Evolutionary conservation across 305 asterid genomes (phyloP).

Genomic region (Ruellia speciosa): DNA sequence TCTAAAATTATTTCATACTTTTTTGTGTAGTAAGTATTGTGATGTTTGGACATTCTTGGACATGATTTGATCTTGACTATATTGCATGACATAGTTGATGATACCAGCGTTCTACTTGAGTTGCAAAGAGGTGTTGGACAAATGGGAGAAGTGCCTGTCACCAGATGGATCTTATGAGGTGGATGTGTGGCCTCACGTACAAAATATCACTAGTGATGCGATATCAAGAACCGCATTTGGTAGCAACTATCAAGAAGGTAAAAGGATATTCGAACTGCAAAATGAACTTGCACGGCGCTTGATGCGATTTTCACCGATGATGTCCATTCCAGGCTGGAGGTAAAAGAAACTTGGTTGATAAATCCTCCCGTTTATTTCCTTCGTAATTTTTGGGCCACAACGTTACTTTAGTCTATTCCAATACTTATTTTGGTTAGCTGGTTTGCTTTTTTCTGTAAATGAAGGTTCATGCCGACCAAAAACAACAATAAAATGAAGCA

Average conservation of each 20-base stretch:
- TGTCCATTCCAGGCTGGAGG: constrained; percentile 29
- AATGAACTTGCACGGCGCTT: constrained; percentile 15
- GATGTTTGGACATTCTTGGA: too few relatives aligned
- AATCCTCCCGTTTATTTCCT: too few relatives aligned
- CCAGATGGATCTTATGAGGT: constrained; percentile 18
- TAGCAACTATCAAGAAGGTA: constrained; percentile 27
- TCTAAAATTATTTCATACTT: too few relatives aligned
- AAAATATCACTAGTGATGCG: constrained; percentile 16
- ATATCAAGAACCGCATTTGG: constrained; percentile 27
- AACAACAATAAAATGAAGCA: constrained; percentile 25
- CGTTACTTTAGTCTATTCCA: neutral
- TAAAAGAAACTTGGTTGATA: too few relatives aligned
- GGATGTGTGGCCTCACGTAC: constrained; percentile 22
- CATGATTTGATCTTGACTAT: too few relatives aligned
- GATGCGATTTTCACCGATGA: neutral
- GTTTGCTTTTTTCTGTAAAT: too few relatives aligned
- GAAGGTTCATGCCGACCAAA: constrained; percentile 34
- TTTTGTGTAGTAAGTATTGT: too few relatives aligned
- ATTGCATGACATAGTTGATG: constrained; percentile 25
- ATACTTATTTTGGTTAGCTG: neutral
- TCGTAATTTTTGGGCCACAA: too few relatives aligned
- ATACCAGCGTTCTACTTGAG: constrained; percentile 27
- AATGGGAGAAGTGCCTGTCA: constrained; percentile 19
- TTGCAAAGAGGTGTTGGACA: constrained; percentile 23
- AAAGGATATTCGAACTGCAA: constrained; percentile 22